Conservation (phyloP, 2,329 filamentous ascomycete genomes). For the Pseudogymnoascus sp. region DNA sequence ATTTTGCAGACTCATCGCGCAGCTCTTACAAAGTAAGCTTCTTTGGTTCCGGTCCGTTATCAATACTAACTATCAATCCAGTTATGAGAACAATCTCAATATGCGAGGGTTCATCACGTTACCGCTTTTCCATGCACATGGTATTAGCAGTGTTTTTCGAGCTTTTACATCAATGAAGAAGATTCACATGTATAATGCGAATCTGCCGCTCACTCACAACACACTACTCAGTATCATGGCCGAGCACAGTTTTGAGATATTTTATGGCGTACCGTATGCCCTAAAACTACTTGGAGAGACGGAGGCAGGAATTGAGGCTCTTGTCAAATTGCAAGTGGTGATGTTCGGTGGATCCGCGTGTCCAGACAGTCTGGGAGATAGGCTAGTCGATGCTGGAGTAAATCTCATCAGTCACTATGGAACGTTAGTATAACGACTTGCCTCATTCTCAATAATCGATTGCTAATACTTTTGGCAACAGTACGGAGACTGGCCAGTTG, state of each 20-base stretch:
- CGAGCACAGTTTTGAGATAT: slow-evolving; percentile 40
- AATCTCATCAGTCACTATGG: slow-evolving; percentile 51
- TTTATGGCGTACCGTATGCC: slow-evolving; percentile 56
- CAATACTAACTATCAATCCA: slow-evolving; percentile 12
- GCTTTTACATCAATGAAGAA: slow-evolving; percentile 43
- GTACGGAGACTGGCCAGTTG: slow-evolving; percentile 33
- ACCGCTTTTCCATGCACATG: slow-evolving; percentile 53
- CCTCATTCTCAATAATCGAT: neutral
- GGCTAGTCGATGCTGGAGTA: slow-evolving; percentile 44
- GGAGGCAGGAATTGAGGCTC: slow-evolving; percentile 41
- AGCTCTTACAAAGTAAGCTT: slow-evolving; percentile 29
- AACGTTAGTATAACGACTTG: slow-evolving; percentile 33
- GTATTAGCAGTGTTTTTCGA: slow-evolving; percentile 46
- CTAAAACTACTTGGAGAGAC: slow-evolving; percentile 56
- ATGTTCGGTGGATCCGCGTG: slow-evolving; percentile 51
- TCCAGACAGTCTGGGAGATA: slow-evolving; percentile 51
- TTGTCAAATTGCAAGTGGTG: slow-evolving; percentile 43
- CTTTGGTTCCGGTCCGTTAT: slow-evolving; percentile 26
- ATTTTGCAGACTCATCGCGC: slow-evolving; percentile 42
- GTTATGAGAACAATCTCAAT: slow-evolving; percentile 21
- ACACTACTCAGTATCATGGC: slow-evolving; percentile 39
- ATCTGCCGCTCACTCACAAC: slow-evolving; percentile 45
- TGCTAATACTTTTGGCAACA: neutral
- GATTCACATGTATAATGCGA: slow-evolving; percentile 47
- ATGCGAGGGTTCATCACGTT: slow-evolving; percentile 46